Percentiles rank a stretch among this genome's conserved stretches.
Evolutionary conservation across 1,139 yeast species (phyloP).

Genomic region (Pichia sp.): DNA sequence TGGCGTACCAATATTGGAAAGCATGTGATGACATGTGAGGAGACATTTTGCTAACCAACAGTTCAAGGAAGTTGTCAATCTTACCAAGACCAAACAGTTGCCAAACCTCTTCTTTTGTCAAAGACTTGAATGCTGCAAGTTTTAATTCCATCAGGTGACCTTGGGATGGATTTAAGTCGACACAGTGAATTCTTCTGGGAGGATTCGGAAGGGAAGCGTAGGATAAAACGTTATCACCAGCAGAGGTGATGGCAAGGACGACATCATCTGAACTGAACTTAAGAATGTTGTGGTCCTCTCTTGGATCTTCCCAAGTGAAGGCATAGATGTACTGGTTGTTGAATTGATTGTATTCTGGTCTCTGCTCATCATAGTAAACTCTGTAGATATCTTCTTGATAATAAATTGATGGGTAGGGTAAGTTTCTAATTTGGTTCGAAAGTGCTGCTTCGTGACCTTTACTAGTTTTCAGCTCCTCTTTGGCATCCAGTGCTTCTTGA

Average conservation of each 20-base stretch:
- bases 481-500: slow-evolving; percentile 19
- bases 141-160: slow-evolving; percentile 74
- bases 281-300: slow-evolving; percentile 66
- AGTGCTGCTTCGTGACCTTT: slow-evolving; percentile 78
- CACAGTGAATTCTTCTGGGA: slow-evolving; percentile 75
- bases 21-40: slow-evolving; percentile 74
- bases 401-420: slow-evolving; percentile 74
- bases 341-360: slow-evolving; percentile 63
- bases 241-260: slow-evolving; percentile 77
- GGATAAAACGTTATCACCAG: slow-evolving; percentile 73
- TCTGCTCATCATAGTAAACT: slow-evolving; percentile 68
- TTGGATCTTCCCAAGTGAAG: slow-evolving; percentile 88
- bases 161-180: slow-evolving; percentile 78
- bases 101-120: slow-evolving; percentile 62
- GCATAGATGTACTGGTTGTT: slow-evolving; percentile 76
- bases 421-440: slow-evolving; percentile 50
- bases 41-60: slow-evolving; percentile 50
- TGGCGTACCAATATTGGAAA: slow-evolving; percentile 70
- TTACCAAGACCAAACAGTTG: slow-evolving; percentile 69
- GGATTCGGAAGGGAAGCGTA: slow-evolving; percentile 67
- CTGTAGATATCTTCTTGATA: slow-evolving; percentile 74
- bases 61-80: slow-evolving; percentile 42
- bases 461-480: slow-evolving; percentile 33
- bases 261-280: slow-evolving; percentile 57
- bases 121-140: slow-evolving; percentile 58